Percentiles rank a stretch among this genome's conserved stretches.
Evolutionary conservation across 805 yeast species (phyloP).

Genomic region (Limtongozyma cylindracea): DNA sequence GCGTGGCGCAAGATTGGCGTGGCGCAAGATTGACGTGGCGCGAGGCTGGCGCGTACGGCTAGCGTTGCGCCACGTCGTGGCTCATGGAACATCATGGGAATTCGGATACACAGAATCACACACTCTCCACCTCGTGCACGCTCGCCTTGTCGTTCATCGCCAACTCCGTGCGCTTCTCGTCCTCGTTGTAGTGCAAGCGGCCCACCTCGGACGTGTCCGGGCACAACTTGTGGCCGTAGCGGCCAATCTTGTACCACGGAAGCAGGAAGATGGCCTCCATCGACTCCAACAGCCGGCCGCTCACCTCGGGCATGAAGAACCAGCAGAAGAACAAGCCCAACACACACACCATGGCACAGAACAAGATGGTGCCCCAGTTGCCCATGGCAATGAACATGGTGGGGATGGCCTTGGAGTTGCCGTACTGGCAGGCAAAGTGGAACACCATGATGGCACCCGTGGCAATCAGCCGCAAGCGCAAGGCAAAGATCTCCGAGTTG

Average conservation of each 20-base stretch:
- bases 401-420: conserved; percentile 29
- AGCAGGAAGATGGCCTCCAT: conserved; percentile 24
- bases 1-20: no score
- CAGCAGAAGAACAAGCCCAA: conserved; percentile 19
- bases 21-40: no score
- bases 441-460: conserved; percentile 25
- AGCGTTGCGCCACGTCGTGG: no score
- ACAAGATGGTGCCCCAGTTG: conserved; percentile 23
- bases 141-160: background rate
- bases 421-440: conserved; percentile 31
- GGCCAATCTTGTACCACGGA: conserved; percentile 33
- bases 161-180: background rate
- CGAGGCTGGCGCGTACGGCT: no score
- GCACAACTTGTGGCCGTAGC: conserved; percentile 23
- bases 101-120: no score
- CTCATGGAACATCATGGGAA: no score
- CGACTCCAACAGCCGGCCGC: conserved; percentile 23
- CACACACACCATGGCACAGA: conserved; percentile 16
- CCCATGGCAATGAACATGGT: conserved; percentile 19
- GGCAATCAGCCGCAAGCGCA: conserved; percentile 21
- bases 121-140: background rate
- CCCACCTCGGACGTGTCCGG: conserved; percentile 21
- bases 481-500: conserved; percentile 28
- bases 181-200: conserved; percentile 3
- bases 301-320: conserved; percentile 23